A percentile compares a stretch with the other conserved stretches of the same genome.
Evolutionary conservation across 2,329 filamentous ascomycete species (phyloP).

Genomic region (Penicillium sclerotiorum): DNA sequence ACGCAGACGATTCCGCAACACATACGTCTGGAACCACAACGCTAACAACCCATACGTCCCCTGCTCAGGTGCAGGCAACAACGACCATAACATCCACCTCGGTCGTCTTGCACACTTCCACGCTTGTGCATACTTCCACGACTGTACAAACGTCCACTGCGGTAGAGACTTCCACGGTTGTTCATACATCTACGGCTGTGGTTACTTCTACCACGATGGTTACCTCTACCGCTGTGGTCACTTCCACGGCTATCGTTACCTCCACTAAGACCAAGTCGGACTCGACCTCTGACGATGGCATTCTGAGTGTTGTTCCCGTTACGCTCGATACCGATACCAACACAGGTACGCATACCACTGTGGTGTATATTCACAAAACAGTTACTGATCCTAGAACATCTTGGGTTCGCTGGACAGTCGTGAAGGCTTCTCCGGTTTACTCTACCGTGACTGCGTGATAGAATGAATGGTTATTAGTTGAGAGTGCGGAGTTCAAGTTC

Average conservation of each 20-base stretch:
- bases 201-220: background rate
- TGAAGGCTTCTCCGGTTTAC: background rate
- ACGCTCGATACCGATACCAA: constrained; percentile 17
- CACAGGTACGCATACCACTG: too few relatives aligned
- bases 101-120: background rate
- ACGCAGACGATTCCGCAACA: background rate
- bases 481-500: too few relatives aligned
- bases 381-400: too few relatives aligned
- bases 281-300: background rate
- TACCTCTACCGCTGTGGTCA: background rate
- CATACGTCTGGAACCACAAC: background rate
- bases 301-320: constrained; percentile 15
- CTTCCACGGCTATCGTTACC: background rate
- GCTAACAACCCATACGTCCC: background rate
- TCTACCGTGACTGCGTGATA: background rate
- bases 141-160: background rate
- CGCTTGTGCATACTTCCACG: background rate
- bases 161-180: background rate
- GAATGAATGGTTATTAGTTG: too few relatives aligned
- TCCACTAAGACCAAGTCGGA: background rate
- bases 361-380: too few relatives aligned
- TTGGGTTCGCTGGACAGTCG: too few relatives aligned
- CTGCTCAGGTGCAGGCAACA: background rate
- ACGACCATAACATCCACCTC: background rate
- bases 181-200: background rate